These are phyloP conservation scores for Xylariaceae sp. DNA, from an alignment of 2,329 filamentous ascomycete species.

Conservation along the genomic window DNA sequence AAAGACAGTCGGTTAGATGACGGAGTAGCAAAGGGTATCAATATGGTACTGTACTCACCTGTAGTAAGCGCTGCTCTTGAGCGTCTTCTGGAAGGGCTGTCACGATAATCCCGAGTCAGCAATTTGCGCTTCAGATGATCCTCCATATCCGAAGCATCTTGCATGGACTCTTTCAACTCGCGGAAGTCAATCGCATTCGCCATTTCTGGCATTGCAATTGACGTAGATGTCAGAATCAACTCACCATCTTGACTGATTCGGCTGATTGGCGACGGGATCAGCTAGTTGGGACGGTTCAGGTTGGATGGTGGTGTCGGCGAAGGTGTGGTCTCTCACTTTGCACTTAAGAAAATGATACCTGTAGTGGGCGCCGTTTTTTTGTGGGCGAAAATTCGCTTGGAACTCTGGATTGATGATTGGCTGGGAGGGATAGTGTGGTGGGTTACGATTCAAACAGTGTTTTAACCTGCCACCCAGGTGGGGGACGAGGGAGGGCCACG, in stretches of 20 bases:
- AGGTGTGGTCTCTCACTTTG: constrained; percentile 21
- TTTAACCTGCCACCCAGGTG: constrained; percentile 31
- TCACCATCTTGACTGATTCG: constrained; percentile 73
- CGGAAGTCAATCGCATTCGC: constrained; percentile 39
- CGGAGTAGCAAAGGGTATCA: neutral
- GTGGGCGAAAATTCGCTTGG: constrained; percentile 48
- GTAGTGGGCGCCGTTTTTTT: constrained; percentile 40
- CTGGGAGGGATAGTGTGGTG: constrained; percentile 33
- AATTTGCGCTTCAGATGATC: constrained; percentile 96
- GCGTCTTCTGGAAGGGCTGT: constrained; percentile 89
- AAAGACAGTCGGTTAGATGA: constrained; percentile 36
- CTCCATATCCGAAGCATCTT: constrained; percentile 93
- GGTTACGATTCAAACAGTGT: constrained; percentile 43
- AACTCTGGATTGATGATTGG: constrained; percentile 25
- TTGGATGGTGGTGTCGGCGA: constrained; percentile 24
- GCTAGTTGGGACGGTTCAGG: constrained; percentile 31
- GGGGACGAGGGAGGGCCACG: constrained; percentile 34
- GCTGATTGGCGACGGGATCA: constrained; percentile 47
- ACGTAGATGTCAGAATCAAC: constrained; percentile 53
- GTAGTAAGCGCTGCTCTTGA: constrained; percentile 99
- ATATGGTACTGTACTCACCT: constrained; percentile 68
- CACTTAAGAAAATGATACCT: constrained; percentile 33
- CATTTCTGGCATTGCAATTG: constrained; percentile 43
- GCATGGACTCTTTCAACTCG: constrained; percentile 73
- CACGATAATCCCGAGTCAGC: constrained; percentile 83